phyloP scores from a whole-genome alignment of 306 rosid genomes.

The Chamaecrista fasciculata region DNA sequence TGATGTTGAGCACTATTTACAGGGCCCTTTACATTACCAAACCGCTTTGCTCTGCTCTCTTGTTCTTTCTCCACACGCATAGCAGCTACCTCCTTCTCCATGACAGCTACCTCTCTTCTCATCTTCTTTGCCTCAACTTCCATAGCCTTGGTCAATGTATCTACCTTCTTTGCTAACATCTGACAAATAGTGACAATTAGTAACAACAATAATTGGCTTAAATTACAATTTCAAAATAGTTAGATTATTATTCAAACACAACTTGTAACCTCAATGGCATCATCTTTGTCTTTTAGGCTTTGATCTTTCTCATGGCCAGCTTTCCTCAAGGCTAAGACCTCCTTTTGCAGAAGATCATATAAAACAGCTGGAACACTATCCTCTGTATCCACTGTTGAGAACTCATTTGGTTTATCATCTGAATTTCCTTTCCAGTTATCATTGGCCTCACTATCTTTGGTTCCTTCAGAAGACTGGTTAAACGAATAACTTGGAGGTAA shows the following conservation, averaged over 20 bases:
- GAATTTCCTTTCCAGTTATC: constrained; percentile 71
- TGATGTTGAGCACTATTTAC: constrained; percentile 76
- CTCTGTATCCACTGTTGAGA: constrained; percentile 56
- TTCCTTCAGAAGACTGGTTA: constrained; percentile 79
- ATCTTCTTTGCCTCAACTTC: constrained; percentile 98
- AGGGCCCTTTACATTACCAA: constrained; percentile 63
- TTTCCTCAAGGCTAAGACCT: constrained; percentile 87
- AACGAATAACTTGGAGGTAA: constrained; percentile 61
- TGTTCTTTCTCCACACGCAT: constrained; percentile 97
- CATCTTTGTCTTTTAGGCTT: constrained; percentile 95
- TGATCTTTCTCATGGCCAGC: constrained; percentile 97
- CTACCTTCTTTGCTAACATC: constrained; percentile 99
- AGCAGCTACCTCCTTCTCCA: constrained; percentile 99
- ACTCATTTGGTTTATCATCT: constrained; percentile 76
- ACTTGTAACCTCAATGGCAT: constrained; percentile 78
- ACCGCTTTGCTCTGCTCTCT: constrained; percentile 82
- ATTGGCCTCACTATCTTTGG: constrained; percentile 53
- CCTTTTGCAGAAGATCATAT: constrained; percentile 93
- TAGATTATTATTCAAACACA: constrained; percentile 12
- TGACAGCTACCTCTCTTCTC: constrained; percentile 96
- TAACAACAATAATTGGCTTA: constrained; percentile 22
- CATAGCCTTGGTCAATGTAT: constrained; percentile 97
- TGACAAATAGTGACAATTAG: constrained; percentile 33
- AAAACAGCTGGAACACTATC: constrained; percentile 84
- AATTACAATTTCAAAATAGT: constrained; percentile 9